Percentiles rank a stretch among this genome's conserved stretches.
Conservation (phyloP, 1,284 basidiomycete genomes). For the Puccinia hordei region DNA sequence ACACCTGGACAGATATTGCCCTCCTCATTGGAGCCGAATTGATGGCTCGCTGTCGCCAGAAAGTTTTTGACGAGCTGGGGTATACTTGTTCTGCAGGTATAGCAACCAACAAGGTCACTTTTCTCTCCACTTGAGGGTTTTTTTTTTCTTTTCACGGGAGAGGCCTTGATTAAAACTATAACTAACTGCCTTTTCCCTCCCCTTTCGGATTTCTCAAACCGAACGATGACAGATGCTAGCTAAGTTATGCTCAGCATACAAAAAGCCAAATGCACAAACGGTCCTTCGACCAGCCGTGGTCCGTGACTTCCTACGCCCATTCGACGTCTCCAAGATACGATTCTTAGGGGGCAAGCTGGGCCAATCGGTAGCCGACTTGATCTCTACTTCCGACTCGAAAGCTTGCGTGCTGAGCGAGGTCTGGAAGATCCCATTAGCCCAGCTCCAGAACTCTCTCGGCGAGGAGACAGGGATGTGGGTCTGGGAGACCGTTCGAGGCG, state of each 20-base stretch:
- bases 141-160: constrained; percentile 50
- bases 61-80: constrained; percentile 71
- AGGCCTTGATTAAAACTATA: not conserved
- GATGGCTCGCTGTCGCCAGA: constrained; percentile 71
- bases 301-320: constrained; percentile 74
- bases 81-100: constrained; percentile 83
- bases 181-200: no score
- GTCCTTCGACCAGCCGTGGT: constrained; percentile 80
- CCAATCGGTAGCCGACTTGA: constrained; percentile 70
- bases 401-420: constrained; percentile 16
- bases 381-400: not conserved
- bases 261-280: constrained; percentile 81
- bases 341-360: constrained; percentile 95
- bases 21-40: constrained; percentile 84
- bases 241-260: constrained; percentile 81
- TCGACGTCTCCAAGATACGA: constrained; percentile 92
- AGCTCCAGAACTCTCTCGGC: constrained; percentile 80
- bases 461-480: constrained; percentile 66
- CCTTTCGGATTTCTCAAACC: no score
- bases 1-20: constrained; percentile 89
- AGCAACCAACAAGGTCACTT: constrained; percentile 30
- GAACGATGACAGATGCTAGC: constrained; percentile 48
- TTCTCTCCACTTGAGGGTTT: constrained; percentile 70
- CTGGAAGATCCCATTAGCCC: constrained; percentile 65
- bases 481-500: constrained; percentile 69